Base-by-base conservation (phyloP, 805 yeast genomes). In the Cyberlindnera mississippiensis region DNA sequence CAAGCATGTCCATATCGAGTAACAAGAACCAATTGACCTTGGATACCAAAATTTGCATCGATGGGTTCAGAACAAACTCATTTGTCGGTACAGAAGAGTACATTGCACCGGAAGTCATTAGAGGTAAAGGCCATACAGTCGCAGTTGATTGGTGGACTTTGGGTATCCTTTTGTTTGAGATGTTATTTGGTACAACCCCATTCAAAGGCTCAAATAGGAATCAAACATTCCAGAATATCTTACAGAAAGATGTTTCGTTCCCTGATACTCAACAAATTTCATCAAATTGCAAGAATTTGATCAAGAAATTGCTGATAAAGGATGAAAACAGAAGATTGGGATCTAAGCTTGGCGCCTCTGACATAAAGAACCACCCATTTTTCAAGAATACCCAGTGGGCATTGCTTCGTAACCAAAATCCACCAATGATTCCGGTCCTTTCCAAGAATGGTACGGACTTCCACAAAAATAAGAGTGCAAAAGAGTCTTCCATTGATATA, bases 61-160 rank as follows among this genome's bases (percentile, higher is more conserved):
- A 91, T 59, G 96, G 96, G 11, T 93, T 95, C 64, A 72, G 98
- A 56, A 93, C 99, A 2, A 95, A 93, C 62, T 90, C 98, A 1
- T 93, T 93, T 70, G 99, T 93, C 28, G 99, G 99, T 2, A 93
- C 99, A 0, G 99, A 93, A 60, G 99, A 93, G 60, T 93, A 93
- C 62, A 89, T 93, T 56, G 98, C 99, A 0, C 99, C 99, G 0
- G 99, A 93, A 58, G 99, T 93, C 4, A 93, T 93, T 41, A 72
- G 93, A 61, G 98, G 98, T 2, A 86, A 90, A 53, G 99, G 99
- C 2, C 99, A 93, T 56, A 91, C 98, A 1, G 83, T 91, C 7
- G 96, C 98, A 0, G 99, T 93, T 14, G 99, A 93, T 63, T 93
- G 99, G 99, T 93, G 99, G 99, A 93, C 99, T 0, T 68, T 93